These are phyloP conservation scores for Yamadazyma mexicana DNA, from an alignment of 1,139 yeast species.

Conservation along the genomic window DNA sequence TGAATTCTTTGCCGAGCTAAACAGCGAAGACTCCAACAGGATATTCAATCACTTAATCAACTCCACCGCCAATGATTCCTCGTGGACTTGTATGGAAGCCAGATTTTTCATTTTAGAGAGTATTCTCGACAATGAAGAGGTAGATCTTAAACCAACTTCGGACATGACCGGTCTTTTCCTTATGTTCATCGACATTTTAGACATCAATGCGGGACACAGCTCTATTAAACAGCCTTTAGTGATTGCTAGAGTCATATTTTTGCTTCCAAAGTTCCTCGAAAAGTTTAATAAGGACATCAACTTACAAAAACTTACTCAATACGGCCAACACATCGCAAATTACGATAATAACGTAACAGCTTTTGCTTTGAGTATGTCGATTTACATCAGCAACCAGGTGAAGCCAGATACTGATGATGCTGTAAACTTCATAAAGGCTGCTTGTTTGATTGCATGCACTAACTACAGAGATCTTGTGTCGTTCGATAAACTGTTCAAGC, in stretches of 20 bases:
- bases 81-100: conserved; percentile 38
- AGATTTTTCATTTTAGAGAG: conserved; percentile 39
- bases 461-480: conserved; percentile 52
- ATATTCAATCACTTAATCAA: conserved; percentile 24
- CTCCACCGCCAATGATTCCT: conserved; percentile 11
- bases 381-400: conserved; percentile 11
- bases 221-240: conserved; percentile 28
- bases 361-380: conserved; percentile 7
- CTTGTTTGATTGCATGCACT: conserved; percentile 55
- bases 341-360: conserved; percentile 15
- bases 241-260: conserved; percentile 44
- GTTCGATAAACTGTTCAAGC: conserved; percentile 22
- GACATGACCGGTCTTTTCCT: conserved; percentile 9
- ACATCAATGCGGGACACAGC: conserved; percentile 1
- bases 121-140: conserved; percentile 47
- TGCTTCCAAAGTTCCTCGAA: conserved; percentile 58
- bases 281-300: conserved; percentile 42
- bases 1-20: conserved; percentile 50
- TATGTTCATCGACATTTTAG: conserved; percentile 1
- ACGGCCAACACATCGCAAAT: conserved; percentile 30
- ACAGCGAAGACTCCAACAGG: conserved; percentile 31
- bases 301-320: conserved; percentile 39
- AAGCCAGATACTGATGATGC: conserved; percentile 13
- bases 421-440: conserved; percentile 28
- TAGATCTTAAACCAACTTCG: conserved; percentile 16